Conservation (phyloP, 352 stramenopile genomes). For the Globisporangium paddicum region DNA sequence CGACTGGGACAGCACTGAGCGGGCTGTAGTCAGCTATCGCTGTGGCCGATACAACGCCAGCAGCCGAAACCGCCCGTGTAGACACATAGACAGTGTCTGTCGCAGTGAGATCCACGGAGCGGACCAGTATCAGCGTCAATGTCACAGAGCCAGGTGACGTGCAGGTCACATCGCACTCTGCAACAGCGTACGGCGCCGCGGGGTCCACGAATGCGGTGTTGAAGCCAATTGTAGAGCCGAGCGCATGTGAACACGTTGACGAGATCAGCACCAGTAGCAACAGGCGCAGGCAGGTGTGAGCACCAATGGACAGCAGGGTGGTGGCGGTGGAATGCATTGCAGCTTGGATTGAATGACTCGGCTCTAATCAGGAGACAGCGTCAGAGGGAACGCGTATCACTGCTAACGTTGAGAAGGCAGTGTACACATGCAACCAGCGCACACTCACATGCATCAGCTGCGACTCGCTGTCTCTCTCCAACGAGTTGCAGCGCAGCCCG, state of each 20-base stretch:
- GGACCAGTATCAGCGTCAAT: conserved; percentile 28
- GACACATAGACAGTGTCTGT: conserved; percentile 35
- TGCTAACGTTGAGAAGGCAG: not conserved
- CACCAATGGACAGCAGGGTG: not conserved
- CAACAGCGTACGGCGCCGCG: conserved; percentile 19
- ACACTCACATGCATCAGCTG: not conserved
- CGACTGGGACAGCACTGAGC: conserved; percentile 16
- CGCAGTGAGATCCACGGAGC: conserved; percentile 18
- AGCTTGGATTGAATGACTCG: not conserved
- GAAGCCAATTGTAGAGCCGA: conserved; percentile 29
- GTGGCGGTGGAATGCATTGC: not conserved
- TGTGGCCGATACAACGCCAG: conserved; percentile 12
- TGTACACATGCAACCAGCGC: not conserved
- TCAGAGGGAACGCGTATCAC: not conserved
- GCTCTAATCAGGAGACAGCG: not conserved
- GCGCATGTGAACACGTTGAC: not conserved
- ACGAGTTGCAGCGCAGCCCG: too few relatives aligned
- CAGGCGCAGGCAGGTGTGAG: not conserved
- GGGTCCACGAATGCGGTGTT: conserved; percentile 22
- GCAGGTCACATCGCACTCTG: conserved; percentile 33
- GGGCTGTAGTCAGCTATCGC: conserved; percentile 28
- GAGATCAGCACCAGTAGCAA: conserved; percentile 9
- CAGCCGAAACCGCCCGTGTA: conserved; percentile 16
- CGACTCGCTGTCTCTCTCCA: too few relatives aligned
- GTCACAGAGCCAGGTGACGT: conserved; percentile 26